Base-by-base conservation (phyloP, 202 grass and related monocot species). In the Setaria italica region DNA sequence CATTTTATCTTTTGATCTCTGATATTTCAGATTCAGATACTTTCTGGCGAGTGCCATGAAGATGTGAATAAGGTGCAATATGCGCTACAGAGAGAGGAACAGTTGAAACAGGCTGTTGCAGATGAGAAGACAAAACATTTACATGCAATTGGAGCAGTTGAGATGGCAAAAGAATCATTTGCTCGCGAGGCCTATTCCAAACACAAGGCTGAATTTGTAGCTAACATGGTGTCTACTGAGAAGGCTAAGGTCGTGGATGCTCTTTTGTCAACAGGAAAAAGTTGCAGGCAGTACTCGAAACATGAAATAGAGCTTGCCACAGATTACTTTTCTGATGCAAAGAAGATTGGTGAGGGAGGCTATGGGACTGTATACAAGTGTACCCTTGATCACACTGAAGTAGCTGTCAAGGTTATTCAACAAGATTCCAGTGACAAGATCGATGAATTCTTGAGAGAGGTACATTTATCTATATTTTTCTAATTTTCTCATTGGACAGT, bases 301-400 rank as follows among this genome's bases (percentile, higher is more conserved):
- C 76, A 87, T 75, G 97, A 99, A 94, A 96, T 99, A 88, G 90
- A 99, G 80, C 72, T 86, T 62, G 97, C 93, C 10, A 99, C 97
- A 6, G 74, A 96, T 81, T 89, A 96, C 82, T 99, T 99, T 75
- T 96, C 93, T 30, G 90, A 84, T 88, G 82, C 91, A 82, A 99
- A 88, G 64, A 96, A 96, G 87, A 99, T 99, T 51, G 97, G 97
- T 16, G 93, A 96, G 81, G 97, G 97, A 57, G 88, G 93, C 88
- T 96, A 92, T 83, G 97, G 97, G 33, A 82, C 85, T 88, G 97
- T 99, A 43, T 99, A 94, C 58, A 99, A 84, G 90, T 96, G 97
- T 80, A 92, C 39, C 78, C 97, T 99, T 90, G 97, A 99, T 68
- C 91, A 99, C 66, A 99, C 91, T 65, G 86, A 93, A 76, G 97